Conservation (phyloP, 169 alveolate genomes). For the Eimeria tenella region DNA sequence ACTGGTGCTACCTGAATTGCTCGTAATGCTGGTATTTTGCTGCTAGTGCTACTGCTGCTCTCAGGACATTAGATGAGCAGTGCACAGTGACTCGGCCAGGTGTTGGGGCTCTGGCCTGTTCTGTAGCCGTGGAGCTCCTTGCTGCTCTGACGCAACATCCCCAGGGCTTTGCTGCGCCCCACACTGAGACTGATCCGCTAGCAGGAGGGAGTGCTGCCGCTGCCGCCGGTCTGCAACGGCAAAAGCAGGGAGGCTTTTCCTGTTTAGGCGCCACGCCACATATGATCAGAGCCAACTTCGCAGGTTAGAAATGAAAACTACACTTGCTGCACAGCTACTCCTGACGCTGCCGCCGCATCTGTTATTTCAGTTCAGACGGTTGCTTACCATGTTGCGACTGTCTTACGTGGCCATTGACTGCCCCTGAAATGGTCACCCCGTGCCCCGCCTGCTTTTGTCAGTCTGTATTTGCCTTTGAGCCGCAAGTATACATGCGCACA, state of each 20-base stretch:
- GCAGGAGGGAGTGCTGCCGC: slow-evolving; percentile 40
- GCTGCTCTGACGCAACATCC: slow-evolving; percentile 90
- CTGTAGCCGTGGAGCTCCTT: slow-evolving; percentile 92
- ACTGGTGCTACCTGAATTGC: not conserved
- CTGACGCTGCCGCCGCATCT: too few relatives aligned
- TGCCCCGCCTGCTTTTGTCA: not conserved
- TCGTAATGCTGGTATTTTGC: not conserved
- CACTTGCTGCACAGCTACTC: not conserved
- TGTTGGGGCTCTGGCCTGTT: slow-evolving; percentile 88
- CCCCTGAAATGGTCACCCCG: too few relatives aligned
- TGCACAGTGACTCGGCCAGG: slow-evolving; percentile 97
- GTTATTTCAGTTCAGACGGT: not conserved
- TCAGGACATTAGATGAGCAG: slow-evolving; percentile 94
- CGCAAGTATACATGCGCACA: not conserved
- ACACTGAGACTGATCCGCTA: slow-evolving; percentile 55
- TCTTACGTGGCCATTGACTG: too few relatives aligned
- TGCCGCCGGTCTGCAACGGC: slow-evolving; percentile 51
- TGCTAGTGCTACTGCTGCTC: slow-evolving; percentile 26
- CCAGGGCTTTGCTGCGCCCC: slow-evolving; percentile 78
- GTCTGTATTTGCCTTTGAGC: not conserved
- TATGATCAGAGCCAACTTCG: slow-evolving; percentile 70
- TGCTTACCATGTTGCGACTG: too few relatives aligned
- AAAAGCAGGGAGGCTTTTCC: slow-evolving; percentile 50
- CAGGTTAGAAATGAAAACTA: slow-evolving; percentile 15
- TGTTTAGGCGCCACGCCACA: slow-evolving; percentile 81